Evolutionary conservation across 768 basidiomycete genomes (phyloP).

Genomic region (Pulveroboletus sp.): DNA sequence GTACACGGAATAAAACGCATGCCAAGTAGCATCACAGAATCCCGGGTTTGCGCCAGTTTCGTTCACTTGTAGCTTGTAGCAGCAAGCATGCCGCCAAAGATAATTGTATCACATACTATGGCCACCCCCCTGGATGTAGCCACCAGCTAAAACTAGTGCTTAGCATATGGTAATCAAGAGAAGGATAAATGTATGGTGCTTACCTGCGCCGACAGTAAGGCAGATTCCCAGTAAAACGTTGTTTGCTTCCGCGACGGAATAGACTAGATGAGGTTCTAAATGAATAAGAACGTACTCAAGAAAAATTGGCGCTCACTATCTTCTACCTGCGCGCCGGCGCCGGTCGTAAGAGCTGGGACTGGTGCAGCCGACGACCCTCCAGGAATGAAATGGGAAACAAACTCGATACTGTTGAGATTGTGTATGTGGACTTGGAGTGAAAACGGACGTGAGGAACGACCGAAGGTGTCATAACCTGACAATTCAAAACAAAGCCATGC

Average conservation of each 20-base stretch:
- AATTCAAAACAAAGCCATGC: not conserved
- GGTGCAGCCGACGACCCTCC: conserved; percentile 15
- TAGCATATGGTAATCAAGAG: not conserved
- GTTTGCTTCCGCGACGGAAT: conserved; percentile 4
- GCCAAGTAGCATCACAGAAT: conserved; percentile 15
- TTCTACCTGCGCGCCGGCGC: conserved; percentile 13
- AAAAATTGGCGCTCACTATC: conserved; percentile 3
- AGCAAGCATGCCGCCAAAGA: conserved; percentile 14
- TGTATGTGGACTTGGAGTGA: conserved; percentile 25
- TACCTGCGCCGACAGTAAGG: conserved; percentile 18
- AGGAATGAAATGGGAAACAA: conserved; percentile 16
- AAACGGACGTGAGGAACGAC: conserved; percentile 22
- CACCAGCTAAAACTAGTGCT: conserved; percentile 25
- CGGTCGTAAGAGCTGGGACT: conserved; percentile 12
- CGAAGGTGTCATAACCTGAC: conserved; percentile 21
- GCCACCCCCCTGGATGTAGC: conserved; percentile 48
- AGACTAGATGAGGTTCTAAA: conserved; percentile 1
- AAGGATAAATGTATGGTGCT: not conserved
- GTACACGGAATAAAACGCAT: conserved; percentile 3
- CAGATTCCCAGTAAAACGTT: conserved; percentile 15
- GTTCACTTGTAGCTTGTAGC: conserved; percentile 4
- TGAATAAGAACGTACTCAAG: not conserved
- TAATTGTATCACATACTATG: conserved; percentile 31
- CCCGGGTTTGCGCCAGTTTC: conserved; percentile 19
- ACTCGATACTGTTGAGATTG: conserved; percentile 9